phyloP scores from a whole-genome alignment of 371 early-diverging fungal genomes.

The Rhizomucor miehei region DNA sequence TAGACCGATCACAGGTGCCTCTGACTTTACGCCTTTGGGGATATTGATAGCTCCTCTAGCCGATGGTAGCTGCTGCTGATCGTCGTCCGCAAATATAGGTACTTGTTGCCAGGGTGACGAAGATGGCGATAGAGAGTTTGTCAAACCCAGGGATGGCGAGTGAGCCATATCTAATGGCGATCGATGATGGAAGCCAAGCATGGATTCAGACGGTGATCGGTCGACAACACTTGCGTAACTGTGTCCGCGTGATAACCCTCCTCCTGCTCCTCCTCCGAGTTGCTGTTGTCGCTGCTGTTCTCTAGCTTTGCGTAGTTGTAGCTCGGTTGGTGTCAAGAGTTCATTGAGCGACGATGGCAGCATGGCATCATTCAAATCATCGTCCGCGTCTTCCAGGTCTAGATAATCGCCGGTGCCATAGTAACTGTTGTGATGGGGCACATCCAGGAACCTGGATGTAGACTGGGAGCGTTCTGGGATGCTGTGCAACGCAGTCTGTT shows the following conservation, averaged over 20 bases:
- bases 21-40: conserved; percentile 7
- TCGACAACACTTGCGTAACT: conserved; percentile 11
- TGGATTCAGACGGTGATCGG: conserved; percentile 14
- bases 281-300: conserved; percentile 19
- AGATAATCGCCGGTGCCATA: conserved; percentile 10
- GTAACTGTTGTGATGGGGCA: conserved; percentile 16
- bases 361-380: conserved; percentile 42
- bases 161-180: conserved; percentile 9
- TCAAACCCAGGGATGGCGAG: conserved; percentile 9
- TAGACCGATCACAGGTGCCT: background rate
- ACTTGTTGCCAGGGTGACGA: background rate
- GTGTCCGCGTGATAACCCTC: background rate
- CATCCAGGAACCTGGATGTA: conserved; percentile 8
- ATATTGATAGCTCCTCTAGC: conserved; percentile 20
- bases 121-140: conserved; percentile 1
- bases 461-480: conserved; percentile 12
- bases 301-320: conserved; percentile 34
- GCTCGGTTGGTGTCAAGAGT: conserved; percentile 47
- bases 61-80: conserved; percentile 1
- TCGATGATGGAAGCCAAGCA: conserved; percentile 5
- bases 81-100: conserved; percentile 1
- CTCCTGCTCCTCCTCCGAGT: background rate
- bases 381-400: conserved; percentile 14
- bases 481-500: conserved; percentile 9
- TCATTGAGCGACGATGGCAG: conserved; percentile 54